A percentile compares a stretch with the other conserved stretches of the same genome.
phyloP scores from a whole-genome alignment of 2,329 filamentous ascomycete species.

The Diplodia sapinea region DNA sequence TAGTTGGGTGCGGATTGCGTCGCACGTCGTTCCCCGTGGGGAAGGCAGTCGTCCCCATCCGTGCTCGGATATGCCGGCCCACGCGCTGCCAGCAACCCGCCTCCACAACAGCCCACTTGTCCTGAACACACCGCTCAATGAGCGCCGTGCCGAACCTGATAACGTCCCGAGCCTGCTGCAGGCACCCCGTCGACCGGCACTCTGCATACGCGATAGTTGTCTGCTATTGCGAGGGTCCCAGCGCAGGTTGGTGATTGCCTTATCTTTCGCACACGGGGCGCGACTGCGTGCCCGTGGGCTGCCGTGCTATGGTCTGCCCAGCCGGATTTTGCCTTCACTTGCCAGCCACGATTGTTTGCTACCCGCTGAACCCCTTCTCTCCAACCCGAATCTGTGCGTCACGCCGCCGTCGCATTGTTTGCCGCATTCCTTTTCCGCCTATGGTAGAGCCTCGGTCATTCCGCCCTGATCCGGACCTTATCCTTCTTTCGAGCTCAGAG shows the following conservation, averaged over 20 bases:
- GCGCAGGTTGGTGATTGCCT: not conserved
- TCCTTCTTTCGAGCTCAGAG: not conserved
- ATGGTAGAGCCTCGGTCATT: not conserved
- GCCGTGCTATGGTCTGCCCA: not conserved
- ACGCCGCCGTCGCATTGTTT: not conserved
- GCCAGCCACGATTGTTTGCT: slow-evolving; percentile 8
- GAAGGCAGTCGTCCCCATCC: slow-evolving; percentile 7
- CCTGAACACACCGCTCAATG: not conserved
- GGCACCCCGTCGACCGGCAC: not conserved
- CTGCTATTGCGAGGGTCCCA: no score
- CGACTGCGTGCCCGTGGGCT: not conserved
- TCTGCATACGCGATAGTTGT: not conserved
- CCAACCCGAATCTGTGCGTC: not conserved
- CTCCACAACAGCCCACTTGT: not conserved
- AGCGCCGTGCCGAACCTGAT: not conserved
- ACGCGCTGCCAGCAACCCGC: not conserved
- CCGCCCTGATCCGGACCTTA: not conserved
- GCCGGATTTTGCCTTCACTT: not conserved
- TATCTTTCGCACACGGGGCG: not conserved
- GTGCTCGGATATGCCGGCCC: slow-evolving; percentile 22
- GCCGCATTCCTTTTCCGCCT: slow-evolving; percentile 2
- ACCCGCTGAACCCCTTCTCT: not conserved
- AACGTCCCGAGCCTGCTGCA: not conserved
- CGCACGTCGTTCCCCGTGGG: slow-evolving; percentile 4
- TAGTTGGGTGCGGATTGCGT: not conserved